Conservation (phyloP, 352 stramenopile genomes). For the Phytophthora sp. region DNA sequence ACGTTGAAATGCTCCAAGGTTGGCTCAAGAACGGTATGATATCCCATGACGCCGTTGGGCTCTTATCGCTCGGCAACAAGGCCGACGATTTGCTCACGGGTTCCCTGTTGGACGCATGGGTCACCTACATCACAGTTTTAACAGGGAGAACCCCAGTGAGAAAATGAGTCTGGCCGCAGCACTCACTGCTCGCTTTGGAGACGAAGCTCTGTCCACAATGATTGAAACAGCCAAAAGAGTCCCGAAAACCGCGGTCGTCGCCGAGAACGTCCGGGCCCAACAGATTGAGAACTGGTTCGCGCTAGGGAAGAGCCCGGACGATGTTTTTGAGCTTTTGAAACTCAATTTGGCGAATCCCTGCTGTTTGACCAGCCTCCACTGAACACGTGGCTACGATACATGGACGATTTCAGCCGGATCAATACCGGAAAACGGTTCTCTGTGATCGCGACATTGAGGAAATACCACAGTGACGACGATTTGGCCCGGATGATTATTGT, state of each 20-base stretch:
- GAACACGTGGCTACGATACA: conserved; percentile 4
- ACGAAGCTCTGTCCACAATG: conserved; percentile 15
- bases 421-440: not conserved
- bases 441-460: conserved; percentile 3
- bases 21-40: conserved; percentile 16
- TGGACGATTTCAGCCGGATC: not conserved
- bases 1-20: conserved; percentile 1
- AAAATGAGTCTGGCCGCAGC: conserved; percentile 7
- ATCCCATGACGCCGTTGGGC: not conserved
- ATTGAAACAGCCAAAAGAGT: conserved; percentile 16
- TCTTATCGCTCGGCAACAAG: conserved; percentile 7
- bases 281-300: conserved; percentile 6
- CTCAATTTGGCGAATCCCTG: conserved; percentile 7
- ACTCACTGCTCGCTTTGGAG: conserved; percentile 12
- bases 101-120: conserved; percentile 11
- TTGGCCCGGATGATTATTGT: conserved; percentile 9
- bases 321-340: conserved; percentile 5
- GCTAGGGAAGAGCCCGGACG: conserved; percentile 2
- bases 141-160: conserved; percentile 11
- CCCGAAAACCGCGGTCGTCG: not conserved
- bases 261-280: conserved; percentile 3
- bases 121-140: conserved; percentile 21
- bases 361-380: conserved; percentile 6
- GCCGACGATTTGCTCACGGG: conserved; percentile 4
- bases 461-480: not conserved